Percentiles rank a stretch among this genome's conserved stretches.
phyloP scores from a whole-genome alignment of 768 basidiomycete species.

The Tulasnella calospora region DNA sequence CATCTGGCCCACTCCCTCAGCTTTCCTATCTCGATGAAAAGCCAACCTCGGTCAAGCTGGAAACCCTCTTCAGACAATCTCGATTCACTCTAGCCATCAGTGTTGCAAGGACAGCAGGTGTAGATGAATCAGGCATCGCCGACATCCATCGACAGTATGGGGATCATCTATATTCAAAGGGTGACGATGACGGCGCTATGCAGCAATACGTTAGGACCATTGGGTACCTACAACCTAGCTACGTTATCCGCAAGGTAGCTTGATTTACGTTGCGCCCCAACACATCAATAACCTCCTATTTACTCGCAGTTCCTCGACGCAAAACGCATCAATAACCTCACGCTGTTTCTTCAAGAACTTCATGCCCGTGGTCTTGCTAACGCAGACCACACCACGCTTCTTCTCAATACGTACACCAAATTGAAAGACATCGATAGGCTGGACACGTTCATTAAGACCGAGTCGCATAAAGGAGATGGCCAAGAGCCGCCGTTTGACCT shows the following conservation, averaged over 20 bases:
- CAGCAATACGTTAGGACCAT: slow-evolving; percentile 87
- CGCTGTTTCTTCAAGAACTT: slow-evolving; percentile 91
- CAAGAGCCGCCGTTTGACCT: slow-evolving; percentile 89
- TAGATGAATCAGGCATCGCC: slow-evolving; percentile 69
- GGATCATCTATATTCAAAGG: slow-evolving; percentile 84
- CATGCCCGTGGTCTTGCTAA: slow-evolving; percentile 88
- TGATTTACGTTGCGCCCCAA: not conserved
- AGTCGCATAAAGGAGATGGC: slow-evolving; percentile 50
- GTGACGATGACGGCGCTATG: slow-evolving; percentile 92
- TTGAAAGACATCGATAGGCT: slow-evolving; percentile 84
- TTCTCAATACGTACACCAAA: slow-evolving; percentile 97
- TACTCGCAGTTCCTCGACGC: slow-evolving; percentile 84
- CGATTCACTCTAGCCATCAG: slow-evolving; percentile 76
- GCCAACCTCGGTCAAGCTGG: slow-evolving; percentile 76
- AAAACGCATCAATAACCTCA: slow-evolving; percentile 91
- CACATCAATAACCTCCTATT: slow-evolving; percentile 16
- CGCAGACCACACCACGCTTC: slow-evolving; percentile 91
- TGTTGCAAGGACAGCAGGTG: slow-evolving; percentile 71
- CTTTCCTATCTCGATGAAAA: slow-evolving; percentile 68
- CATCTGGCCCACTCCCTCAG: slow-evolving; percentile 36
- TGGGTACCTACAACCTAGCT: slow-evolving; percentile 83
- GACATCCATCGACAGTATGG: slow-evolving; percentile 89
- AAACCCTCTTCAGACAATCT: slow-evolving; percentile 74
- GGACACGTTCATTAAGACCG: slow-evolving; percentile 88
- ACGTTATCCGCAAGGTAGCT: slow-evolving; percentile 88